These are phyloP conservation scores for Botrytis galanthina DNA, from an alignment of 2,329 filamentous ascomycete genomes.

Conservation along the genomic window DNA sequence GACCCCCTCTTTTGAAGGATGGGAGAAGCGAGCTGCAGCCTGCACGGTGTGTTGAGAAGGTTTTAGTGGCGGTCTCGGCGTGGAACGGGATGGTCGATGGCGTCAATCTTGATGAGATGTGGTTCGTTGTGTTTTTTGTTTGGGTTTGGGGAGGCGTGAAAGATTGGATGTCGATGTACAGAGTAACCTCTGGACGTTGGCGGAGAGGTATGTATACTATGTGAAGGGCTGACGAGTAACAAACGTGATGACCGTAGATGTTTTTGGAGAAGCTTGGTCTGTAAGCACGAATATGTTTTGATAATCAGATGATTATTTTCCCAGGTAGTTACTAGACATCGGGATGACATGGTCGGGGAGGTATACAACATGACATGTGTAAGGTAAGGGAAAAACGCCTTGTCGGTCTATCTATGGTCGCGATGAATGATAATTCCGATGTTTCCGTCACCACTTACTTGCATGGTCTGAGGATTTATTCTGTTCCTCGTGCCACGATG, in stretches of 20 bases:
- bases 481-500: not conserved
- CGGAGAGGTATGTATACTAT: not conserved
- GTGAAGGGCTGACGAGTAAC: not conserved
- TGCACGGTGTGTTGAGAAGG: not conserved
- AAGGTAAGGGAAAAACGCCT: not conserved
- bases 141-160: not conserved
- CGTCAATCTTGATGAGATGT: not conserved
- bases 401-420: not conserved
- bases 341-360: not conserved
- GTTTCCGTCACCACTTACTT: not conserved
- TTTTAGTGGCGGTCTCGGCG: not conserved
- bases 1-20: not conserved
- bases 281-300: not conserved
- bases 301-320: slow-evolving; percentile 9
- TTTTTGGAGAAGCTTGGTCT: not conserved
- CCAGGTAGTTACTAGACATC: not conserved
- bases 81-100: not conserved
- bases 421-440: not conserved
- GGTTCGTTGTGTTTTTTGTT: not conserved
- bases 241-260: not conserved
- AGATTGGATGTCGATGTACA: not conserved
- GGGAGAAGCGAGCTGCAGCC: slow-evolving; percentile 10
- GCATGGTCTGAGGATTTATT: not conserved
- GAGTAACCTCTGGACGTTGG: not conserved
- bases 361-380: not conserved